Base-by-base conservation (phyloP, 2,329 filamentous ascomycete genomes). In the Parastagonospora avenae region DNA sequence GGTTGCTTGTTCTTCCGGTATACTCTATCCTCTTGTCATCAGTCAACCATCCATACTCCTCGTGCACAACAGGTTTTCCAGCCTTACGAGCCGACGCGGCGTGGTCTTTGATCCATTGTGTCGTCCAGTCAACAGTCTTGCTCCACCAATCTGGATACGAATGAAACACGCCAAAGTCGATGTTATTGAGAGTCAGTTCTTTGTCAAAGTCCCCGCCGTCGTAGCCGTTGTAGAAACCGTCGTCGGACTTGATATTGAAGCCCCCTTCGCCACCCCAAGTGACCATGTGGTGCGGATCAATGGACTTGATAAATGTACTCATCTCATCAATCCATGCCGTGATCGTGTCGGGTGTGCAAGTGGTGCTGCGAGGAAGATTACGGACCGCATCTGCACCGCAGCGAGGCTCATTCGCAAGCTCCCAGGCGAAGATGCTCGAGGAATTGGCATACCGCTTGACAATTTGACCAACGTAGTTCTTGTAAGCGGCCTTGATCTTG, bases 131-230 rank as follows among this genome's bases (percentile, higher is more conserved):
- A 2, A 78, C 70, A 0, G 78, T 81, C 74, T 82, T 82, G 49
- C 63, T 71, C 80, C 80, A 84, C 76, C 78, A 80, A 61, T 84
- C 80, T 0, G 82, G 81, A 62, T 84, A 84, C 0, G 77, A 76
- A 65, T 84, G 82, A 71, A 84, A 82, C 1, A 76, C 77, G 45
- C 80, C 80, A 50, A 82, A 84, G 67, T 84, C 81, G 39, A 84
- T 75, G 48, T 76, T 78, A 12, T 74, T 62, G 2, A 84, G 66
- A 2, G 72, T 57, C 5, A 82, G 62, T 62, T 83, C 80, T 40
- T 74, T 74, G 48, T 82, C 80, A 43, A 83, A 83, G 59, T 84
- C 81, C 19, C 79, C 77, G 4, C 82, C 81, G 51, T 84, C 80
- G 7, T 68, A 64, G 32, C 71, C 71, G 28, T 74, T 73, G 62